Evolutionary conservation across 208 protist genomes (phyloP), one percentile per base, ranked within the genome.

Genomic region (Acanthamoeba castellanii): DNA sequence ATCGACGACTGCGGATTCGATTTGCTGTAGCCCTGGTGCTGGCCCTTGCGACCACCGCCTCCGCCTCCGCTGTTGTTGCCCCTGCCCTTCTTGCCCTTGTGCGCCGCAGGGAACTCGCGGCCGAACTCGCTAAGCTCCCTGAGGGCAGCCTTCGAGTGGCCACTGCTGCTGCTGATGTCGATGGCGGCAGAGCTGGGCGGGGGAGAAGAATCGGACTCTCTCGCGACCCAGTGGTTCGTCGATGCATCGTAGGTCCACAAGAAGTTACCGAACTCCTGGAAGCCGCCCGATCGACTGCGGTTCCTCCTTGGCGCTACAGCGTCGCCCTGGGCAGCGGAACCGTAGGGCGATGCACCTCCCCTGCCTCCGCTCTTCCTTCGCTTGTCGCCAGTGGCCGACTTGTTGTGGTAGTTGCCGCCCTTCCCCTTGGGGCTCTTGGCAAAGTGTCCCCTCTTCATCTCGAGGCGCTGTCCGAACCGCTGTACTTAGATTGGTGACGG

Each of bases 211-310:
- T 85, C 76, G 76, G 70, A 0, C 34, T 78, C 70, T 78, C n/a
- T 78, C 13, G 76, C 76, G 8, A 85, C 47, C 76, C 76, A 85
- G 76, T 85, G 76, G 27, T 85, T 85, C 13, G 76, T 85, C 0
- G 76, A 25, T 13, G 34, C 76, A 34, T 85, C 76, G n/a, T 57
- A 85, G 45, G 76, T 85, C 76, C 76, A 85, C 42, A 85, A 16
- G 76, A 85, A 85, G 76, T 85, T 85, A 11, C 76, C 76, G n/a
- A 85, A 85, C 45, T 85, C 76, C 30, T 85, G 76, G 76, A 85
- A 85, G 30, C 76, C 76, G 6, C 76, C 45, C 34, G 76, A 85
- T 34, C 30, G 16, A 59, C 76, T 85, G 76, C 76, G 76, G 45
- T 85, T 59, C 76, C 76, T 22, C 27, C 76, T 85, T 3, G 70